Evolutionary conservation across 2,329 filamentous ascomycete species (phyloP), one percentile per base, ranked within the genome.

Genomic region (Graphilbum sp.): DNA sequence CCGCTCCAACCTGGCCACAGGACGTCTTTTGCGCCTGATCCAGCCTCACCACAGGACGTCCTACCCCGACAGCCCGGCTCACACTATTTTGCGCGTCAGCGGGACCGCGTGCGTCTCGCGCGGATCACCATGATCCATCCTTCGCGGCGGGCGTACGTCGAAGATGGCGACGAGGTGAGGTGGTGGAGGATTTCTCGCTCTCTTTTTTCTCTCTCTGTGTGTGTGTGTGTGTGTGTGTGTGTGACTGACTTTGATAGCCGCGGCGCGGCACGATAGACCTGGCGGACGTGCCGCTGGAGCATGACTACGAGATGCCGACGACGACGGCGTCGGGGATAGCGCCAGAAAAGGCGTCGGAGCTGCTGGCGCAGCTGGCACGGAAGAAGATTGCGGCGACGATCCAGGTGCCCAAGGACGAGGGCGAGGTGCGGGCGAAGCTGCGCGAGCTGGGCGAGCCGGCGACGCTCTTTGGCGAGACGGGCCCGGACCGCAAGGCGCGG

Each of bases 381-480:
- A 95, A 94, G 59, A 76, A 86, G 51, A 73, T 85, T 52, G 87
- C 86, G 11, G 86, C 86, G 16, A 80, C 81, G 11, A 83, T 96
- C 49, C 79, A 82, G 12, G 90, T 98, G 4, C 90, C 66, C 1
- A 98, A 92, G 39, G 87, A 95, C 55, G 90, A 98, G 63, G 77
- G 72, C 44, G 75, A 82, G 50, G 87, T 98, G 35, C 81, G 86
- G 43, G 67, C 75, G 29, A 76, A 74, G 47, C 69, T 96, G 42
- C 76, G 90, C 46, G 80, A 90, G 50, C 68, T 94, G 45, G 85
- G 83, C n/a, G 82, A 98, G 53, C 90, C 90, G 11, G 76, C 96
- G 39, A 98, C 88, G 0, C 67, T 96, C 0, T 98, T 98, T 47
- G 90, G 87, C 41, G 90, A 98, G 61, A 84, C 83, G 0, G 78